phyloP scores from a whole-genome alignment of 495 filamentous ascomycete species.

The Evernia prunastri region DNA sequence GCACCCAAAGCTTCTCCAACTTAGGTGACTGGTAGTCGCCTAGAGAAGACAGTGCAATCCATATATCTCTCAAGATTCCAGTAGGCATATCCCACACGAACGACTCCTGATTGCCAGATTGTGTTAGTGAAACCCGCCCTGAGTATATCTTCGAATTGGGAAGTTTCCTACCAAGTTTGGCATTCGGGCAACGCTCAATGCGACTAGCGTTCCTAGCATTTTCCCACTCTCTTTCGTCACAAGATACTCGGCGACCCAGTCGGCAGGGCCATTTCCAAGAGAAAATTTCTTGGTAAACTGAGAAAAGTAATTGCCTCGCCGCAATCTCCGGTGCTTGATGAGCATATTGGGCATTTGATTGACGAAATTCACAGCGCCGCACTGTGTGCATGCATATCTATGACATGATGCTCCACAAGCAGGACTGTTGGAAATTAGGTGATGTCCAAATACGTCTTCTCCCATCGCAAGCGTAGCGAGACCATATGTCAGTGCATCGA shows the following conservation, averaged over 20 bases:
- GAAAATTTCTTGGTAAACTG: constrained; percentile 85
- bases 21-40: constrained; percentile 59
- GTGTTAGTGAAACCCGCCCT: background rate
- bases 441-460: constrained; percentile 58
- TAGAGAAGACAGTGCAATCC: constrained; percentile 72
- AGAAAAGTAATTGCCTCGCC: constrained; percentile 73
- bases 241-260: constrained; percentile 82
- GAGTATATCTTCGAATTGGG: background rate
- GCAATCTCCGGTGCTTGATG: constrained; percentile 26
- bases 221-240: constrained; percentile 87
- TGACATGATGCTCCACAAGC: constrained; percentile 14
- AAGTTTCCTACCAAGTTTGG: constrained; percentile 49
- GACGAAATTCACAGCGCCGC: constrained; percentile 30
- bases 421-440: constrained; percentile 16
- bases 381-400: constrained; percentile 32
- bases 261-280: constrained; percentile 74
- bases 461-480: constrained; percentile 79
- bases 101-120: constrained; percentile 45
- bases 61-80: constrained; percentile 79
- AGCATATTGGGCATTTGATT: constrained; percentile 20
- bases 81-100: constrained; percentile 98
- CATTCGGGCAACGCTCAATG: constrained; percentile 79
- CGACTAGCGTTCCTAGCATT: constrained; percentile 89
- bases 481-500: constrained; percentile 89
- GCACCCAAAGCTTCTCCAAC: constrained; percentile 74